Conservation (phyloP, 768 basidiomycete species). For the Multifurca ochricompacta region DNA sequence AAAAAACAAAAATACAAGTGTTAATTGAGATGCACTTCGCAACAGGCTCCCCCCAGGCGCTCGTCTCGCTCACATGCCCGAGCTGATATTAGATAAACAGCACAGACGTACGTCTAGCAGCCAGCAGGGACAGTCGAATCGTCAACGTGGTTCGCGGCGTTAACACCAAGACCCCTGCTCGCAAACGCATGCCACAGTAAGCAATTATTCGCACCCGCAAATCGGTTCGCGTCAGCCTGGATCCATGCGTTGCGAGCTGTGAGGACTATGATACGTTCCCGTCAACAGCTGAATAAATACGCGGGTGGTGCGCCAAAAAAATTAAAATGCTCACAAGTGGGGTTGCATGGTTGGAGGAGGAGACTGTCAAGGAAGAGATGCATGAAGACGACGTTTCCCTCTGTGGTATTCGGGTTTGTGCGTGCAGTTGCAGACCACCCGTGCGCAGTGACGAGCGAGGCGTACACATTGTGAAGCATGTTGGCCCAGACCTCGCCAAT, state of each 20-base stretch:
- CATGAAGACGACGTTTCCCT: constrained; percentile 46
- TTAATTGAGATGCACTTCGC: no score
- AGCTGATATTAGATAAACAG: no score
- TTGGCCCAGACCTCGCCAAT: constrained; percentile 56
- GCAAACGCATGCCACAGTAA: constrained; percentile 41
- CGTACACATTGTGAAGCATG: constrained; percentile 32
- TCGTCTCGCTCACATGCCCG: no score
- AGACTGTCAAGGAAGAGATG: constrained; percentile 45
- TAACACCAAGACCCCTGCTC: constrained; percentile 41
- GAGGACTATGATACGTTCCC: constrained; percentile 29
- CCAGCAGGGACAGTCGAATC: constrained; percentile 26
- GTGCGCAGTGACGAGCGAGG: constrained; percentile 25
- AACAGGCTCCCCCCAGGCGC: no score
- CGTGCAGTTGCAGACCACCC: constrained; percentile 29
- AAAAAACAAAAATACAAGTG: no score
- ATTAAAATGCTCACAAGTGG: constrained; percentile 35
- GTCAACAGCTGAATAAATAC: not conserved
- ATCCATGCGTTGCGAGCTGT: constrained; percentile 44
- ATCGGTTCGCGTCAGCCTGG: constrained; percentile 44
- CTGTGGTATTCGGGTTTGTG: constrained; percentile 33
- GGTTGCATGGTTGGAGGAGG: constrained; percentile 40
- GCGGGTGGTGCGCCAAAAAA: no score
- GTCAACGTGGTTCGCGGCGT: constrained; percentile 30
- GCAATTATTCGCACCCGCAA: constrained; percentile 38
- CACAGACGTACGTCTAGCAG: constrained; percentile 18